A percentile compares a stretch with the other conserved stretches of the same genome.
Evolutionary conservation across 164 flowering plant genomes (phyloP).

Genomic region (Vitis rupestris): DNA sequence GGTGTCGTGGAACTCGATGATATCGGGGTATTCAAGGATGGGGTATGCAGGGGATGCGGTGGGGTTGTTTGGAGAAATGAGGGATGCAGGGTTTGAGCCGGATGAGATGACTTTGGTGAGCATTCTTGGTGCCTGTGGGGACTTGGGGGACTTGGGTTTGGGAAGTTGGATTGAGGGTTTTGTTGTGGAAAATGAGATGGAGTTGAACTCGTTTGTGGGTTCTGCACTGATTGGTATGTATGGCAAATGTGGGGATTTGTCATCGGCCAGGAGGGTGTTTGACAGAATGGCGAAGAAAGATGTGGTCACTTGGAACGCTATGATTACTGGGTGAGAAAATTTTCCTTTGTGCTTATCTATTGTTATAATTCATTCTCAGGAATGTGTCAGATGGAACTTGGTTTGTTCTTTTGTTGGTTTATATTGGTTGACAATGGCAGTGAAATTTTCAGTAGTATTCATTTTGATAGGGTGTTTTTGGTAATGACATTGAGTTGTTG

Average conservation of each 20-base stretch:
- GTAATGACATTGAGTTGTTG: no score
- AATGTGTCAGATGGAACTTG: neutral
- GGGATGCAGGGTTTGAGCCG: constrained; percentile 41
- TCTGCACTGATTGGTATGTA: constrained; percentile 71
- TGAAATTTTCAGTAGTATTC: neutral
- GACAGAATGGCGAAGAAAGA: constrained; percentile 47
- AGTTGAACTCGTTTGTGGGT: constrained; percentile 44
- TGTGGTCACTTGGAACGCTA: constrained; percentile 67
- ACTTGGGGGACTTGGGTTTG: constrained; percentile 50
- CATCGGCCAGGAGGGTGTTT: constrained; percentile 58
- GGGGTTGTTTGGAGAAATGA: constrained; percentile 47
- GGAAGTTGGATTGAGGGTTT: constrained; percentile 49
- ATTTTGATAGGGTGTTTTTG: neutral
- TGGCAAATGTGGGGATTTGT: constrained; percentile 66
- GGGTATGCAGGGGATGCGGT: constrained; percentile 52
- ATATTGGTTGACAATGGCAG: neutral
- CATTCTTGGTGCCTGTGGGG: constrained; percentile 58
- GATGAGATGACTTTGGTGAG: constrained; percentile 60
- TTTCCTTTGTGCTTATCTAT: neutral
- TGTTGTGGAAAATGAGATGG: constrained; percentile 33
- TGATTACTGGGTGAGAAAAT: constrained; percentile 56
- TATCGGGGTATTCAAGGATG: constrained; percentile 56
- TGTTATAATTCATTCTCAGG: neutral
- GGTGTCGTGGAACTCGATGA: constrained; percentile 76
- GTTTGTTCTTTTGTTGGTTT: constrained; percentile 1